Evolutionary conservation across 202 grass and related monocot genomes (phyloP).

Genomic region (Brachypodium distachyon): DNA sequence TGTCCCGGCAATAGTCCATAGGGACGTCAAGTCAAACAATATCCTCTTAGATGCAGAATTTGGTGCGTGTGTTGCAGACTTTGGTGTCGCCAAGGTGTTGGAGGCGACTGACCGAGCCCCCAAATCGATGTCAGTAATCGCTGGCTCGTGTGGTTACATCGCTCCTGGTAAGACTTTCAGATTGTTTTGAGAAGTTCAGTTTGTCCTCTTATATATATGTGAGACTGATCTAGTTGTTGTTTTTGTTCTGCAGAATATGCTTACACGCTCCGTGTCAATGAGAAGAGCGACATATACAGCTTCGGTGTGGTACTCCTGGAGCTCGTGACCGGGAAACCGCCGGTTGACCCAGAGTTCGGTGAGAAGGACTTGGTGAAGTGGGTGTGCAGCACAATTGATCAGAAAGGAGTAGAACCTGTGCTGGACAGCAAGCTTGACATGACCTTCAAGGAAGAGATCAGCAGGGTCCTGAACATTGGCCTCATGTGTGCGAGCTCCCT

Average conservation of each 20-base stretch:
- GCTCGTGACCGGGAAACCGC: constrained; percentile 64
- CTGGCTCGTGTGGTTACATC: constrained; percentile 86
- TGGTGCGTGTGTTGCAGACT: constrained; percentile 62
- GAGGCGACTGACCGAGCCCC: constrained; percentile 27
- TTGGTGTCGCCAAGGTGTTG: constrained; percentile 80
- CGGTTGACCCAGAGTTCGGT: constrained; percentile 67
- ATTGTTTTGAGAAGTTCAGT: neutral
- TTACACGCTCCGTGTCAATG: constrained; percentile 79
- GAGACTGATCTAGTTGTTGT: neutral
- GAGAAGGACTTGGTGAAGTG: constrained; percentile 95
- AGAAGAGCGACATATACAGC: constrained; percentile 97
- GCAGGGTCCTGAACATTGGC: constrained; percentile 51
- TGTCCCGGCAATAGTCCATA: constrained; percentile 75
- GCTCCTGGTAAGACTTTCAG: constrained; percentile 52
- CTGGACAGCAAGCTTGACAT: constrained; percentile 55
- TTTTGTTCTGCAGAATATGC: constrained; percentile 57
- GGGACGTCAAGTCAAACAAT: constrained; percentile 93
- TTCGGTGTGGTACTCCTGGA: constrained; percentile 88
- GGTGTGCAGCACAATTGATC: constrained; percentile 58
- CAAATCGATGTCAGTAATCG: constrained; percentile 80
- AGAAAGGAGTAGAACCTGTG: constrained; percentile 50
- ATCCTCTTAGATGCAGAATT: constrained; percentile 81
- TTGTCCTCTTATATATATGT: neutral
- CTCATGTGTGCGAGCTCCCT: constrained; percentile 75
- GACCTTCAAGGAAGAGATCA: constrained; percentile 41